phyloP scores from a whole-genome alignment of 352 stramenopile genomes.

The Pythium oligandrum region DNA sequence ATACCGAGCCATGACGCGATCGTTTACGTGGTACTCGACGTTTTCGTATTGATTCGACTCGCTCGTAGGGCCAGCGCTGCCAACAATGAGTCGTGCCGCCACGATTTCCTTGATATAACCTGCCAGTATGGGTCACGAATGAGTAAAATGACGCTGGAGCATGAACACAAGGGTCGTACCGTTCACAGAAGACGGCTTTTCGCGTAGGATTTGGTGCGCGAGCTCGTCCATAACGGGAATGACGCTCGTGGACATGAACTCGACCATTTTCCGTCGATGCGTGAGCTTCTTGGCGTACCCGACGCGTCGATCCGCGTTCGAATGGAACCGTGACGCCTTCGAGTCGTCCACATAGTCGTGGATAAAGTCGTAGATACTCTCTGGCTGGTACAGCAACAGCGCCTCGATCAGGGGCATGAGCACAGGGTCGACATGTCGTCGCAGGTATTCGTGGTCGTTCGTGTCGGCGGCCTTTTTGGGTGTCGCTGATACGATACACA shows the following conservation, averaged over 20 bases:
- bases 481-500: constrained; percentile 1
- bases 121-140: constrained; percentile 6
- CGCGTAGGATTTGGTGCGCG: constrained; percentile 68
- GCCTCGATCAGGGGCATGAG: constrained; percentile 82
- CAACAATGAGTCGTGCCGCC: constrained; percentile 42
- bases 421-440: constrained; percentile 68
- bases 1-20: constrained; percentile 59
- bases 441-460: constrained; percentile 78
- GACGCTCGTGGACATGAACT: constrained; percentile 82
- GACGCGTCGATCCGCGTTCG: constrained; percentile 4
- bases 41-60: constrained; percentile 37
- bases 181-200: constrained; percentile 61
- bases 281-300: constrained; percentile 68
- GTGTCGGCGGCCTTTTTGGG: constrained; percentile 28
- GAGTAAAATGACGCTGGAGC: no score
- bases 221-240: constrained; percentile 85
- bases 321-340: constrained; percentile 37
- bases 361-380: constrained; percentile 81
- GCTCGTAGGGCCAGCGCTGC: constrained; percentile 17
- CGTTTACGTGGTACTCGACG: constrained; percentile 29
- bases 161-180: constrained; percentile 18
- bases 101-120: constrained; percentile 66
- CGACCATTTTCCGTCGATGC: constrained; percentile 69
- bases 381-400: constrained; percentile 70
- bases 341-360: constrained; percentile 69